These are phyloP conservation scores for Trichophyton schoenleinii DNA, from an alignment of 2,329 filamentous ascomycete species.

Conservation along the genomic window DNA sequence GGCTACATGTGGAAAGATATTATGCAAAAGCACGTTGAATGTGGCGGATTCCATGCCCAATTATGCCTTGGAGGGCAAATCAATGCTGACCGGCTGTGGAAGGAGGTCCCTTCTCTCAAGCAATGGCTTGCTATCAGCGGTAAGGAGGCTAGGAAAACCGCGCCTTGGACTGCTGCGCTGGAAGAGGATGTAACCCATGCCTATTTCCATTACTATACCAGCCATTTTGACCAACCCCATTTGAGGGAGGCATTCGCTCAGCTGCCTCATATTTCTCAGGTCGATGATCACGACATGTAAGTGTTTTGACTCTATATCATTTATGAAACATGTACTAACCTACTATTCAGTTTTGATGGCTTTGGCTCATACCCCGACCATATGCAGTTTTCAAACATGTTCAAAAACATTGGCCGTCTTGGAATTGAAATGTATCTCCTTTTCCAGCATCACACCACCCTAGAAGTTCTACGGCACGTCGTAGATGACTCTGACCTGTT, in stretches of 20 bases:
- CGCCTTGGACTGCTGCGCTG: slow-evolving; percentile 83
- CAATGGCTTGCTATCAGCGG: slow-evolving; percentile 92
- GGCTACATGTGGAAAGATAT: slow-evolving; percentile 99
- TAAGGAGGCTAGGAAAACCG: slow-evolving; percentile 81
- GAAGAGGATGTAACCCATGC: slow-evolving; percentile 93
- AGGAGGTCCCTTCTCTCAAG: slow-evolving; percentile 81
- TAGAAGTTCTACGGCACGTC: slow-evolving; percentile 83
- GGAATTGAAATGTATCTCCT: slow-evolving; percentile 96
- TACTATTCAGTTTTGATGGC: slow-evolving; percentile 64
- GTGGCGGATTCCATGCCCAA: slow-evolving; percentile 89
- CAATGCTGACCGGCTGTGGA: slow-evolving; percentile 91
- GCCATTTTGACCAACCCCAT: slow-evolving; percentile 94
- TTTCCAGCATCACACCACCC: slow-evolving; percentile 94
- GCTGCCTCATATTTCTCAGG: slow-evolving; percentile 82
- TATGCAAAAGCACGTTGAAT: slow-evolving; percentile 91
- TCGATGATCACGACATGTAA: slow-evolving; percentile 97
- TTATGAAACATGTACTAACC: slow-evolving; percentile 7
- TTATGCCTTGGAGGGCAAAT: slow-evolving; percentile 88
- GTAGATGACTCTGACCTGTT: slow-evolving; percentile 84
- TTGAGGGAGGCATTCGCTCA: slow-evolving; percentile 91
- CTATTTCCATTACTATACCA: slow-evolving; percentile 98
- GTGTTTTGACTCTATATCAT: slow-evolving; percentile 27
- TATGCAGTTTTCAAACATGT: slow-evolving; percentile 95
- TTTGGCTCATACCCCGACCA: slow-evolving; percentile 96
- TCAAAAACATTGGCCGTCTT: slow-evolving; percentile 93